Percentiles rank a stretch among this genome's conserved stretches.
Evolutionary conservation across 306 rosid genomes (phyloP).

Genomic region (Lablab purpureus): DNA sequence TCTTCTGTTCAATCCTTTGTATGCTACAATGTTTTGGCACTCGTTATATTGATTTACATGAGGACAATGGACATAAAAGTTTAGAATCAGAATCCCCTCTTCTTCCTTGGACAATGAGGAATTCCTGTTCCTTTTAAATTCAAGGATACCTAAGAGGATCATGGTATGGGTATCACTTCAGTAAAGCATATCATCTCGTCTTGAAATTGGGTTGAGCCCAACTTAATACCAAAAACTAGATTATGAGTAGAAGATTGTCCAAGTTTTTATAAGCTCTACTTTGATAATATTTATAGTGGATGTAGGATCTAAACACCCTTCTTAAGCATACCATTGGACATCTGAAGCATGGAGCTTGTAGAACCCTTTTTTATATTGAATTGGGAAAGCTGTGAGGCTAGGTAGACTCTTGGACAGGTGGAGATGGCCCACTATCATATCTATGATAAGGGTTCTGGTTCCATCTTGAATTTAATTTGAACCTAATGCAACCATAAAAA

Average conservation of each 20-base stretch:
- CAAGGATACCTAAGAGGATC: background rate
- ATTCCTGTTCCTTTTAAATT: background rate
- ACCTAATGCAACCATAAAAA: background rate
- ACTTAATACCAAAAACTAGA: background rate
- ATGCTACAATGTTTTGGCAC: constrained; percentile 19
- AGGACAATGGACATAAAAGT: background rate
- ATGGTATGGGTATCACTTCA: background rate
- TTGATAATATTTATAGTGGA: background rate
- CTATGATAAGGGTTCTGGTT: background rate
- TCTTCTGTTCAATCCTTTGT: constrained; percentile 8
- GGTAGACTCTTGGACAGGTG: background rate
- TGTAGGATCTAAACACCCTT: background rate
- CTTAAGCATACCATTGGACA: background rate
- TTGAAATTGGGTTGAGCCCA: background rate
- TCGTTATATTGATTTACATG: background rate
- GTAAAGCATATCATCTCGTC: background rate
- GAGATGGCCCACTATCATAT: background rate
- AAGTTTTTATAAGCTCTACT: background rate
- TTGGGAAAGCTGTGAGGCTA: background rate
- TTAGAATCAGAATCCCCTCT: constrained; percentile 16
- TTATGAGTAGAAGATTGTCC: background rate
- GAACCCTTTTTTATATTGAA: background rate
- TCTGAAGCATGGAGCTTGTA: background rate
- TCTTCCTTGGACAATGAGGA: background rate
- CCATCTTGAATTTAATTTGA: background rate